Evolutionary conservation across 495 filamentous ascomycete species (phyloP).

Genomic region (Schizothecium vesticola): DNA sequence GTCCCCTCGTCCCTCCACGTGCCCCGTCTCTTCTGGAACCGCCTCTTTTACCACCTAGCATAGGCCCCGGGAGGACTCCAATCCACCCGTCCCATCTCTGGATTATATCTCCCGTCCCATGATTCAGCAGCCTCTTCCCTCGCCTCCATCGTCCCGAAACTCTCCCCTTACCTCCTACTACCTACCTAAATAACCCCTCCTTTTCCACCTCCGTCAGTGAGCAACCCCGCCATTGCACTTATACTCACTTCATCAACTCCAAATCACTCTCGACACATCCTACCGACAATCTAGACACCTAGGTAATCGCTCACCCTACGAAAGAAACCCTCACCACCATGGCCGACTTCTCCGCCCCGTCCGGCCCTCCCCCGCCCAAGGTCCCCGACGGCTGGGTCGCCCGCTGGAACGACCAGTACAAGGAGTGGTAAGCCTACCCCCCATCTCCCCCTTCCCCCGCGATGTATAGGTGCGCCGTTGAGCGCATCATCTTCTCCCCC

Average conservation of each 20-base stretch:
- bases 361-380: constrained; percentile 78
- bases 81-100: neutral
- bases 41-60: neutral
- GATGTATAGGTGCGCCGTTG: neutral
- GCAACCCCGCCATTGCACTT: neutral
- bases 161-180: constrained; percentile 15
- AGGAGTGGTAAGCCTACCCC: constrained; percentile 59
- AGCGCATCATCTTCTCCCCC: neutral
- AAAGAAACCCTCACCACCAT: constrained; percentile 39
- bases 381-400: constrained; percentile 88
- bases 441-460: neutral
- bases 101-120: neutral
- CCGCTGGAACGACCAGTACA: constrained; percentile 68
- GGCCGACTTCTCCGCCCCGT: constrained; percentile 61
- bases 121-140: constrained; percentile 1
- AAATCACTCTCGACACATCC: neutral
- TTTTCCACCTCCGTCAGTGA: neutral
- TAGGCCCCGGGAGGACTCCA: neutral
- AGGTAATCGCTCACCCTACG: neutral
- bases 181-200: constrained; percentile 4
- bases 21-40: neutral
- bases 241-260: neutral
- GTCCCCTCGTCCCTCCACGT: neutral
- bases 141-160: constrained; percentile 15
- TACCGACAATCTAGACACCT: neutral